phyloP scores from a whole-genome alignment of 176 grass and related monocot species.

The Aegilops umbellulata region DNA sequence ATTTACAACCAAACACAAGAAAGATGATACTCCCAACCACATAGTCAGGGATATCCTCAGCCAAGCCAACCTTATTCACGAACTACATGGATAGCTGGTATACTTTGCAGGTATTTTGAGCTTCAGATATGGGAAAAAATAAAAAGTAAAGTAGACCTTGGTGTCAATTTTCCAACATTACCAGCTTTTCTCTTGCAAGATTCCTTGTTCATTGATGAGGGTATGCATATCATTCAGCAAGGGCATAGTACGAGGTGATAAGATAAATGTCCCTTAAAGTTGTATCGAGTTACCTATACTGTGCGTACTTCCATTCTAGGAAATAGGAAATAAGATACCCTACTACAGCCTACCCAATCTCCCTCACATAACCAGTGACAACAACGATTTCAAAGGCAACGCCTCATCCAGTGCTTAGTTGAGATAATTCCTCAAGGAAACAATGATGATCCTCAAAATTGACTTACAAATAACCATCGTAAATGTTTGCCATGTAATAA shows the following conservation, averaged over 20 bases:
- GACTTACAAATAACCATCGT: background rate
- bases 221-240: background rate
- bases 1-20: too few species aligned
- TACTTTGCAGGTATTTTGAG: background rate
- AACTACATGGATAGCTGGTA: background rate
- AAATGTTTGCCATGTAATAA: background rate
- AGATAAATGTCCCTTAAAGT: background rate
- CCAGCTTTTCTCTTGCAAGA: background rate
- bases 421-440: background rate
- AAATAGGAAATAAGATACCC: background rate
- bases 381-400: background rate
- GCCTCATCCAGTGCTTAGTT: background rate
- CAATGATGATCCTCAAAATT: background rate
- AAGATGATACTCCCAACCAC: too few species aligned
- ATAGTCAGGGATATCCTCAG: too few species aligned
- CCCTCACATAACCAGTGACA: background rate
- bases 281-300: background rate
- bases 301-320: background rate
- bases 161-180: background rate
- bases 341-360: background rate
- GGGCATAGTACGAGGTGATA: background rate
- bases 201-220: background rate
- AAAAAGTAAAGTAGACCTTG: background rate
- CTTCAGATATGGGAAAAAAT: background rate
- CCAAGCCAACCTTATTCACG: too few species aligned